Conservation (phyloP, 352 stramenopile genomes). For the Globisporangium echinulatum region DNA sequence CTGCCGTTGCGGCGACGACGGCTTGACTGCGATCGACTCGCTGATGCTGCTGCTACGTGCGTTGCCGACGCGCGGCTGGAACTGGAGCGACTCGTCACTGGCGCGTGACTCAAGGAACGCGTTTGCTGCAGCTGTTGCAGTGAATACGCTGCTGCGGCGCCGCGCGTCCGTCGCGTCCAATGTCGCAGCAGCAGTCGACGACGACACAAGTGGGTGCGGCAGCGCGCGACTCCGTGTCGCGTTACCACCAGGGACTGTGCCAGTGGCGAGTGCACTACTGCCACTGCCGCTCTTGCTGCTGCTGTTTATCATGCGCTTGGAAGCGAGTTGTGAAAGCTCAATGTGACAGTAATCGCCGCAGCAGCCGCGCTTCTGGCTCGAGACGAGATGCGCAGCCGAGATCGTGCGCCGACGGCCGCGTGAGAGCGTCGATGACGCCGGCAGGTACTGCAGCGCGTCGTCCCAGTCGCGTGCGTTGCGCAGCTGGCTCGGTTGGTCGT, state of each 20-base stretch:
- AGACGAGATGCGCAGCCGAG: constrained; percentile 60
- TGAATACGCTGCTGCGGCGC: constrained; percentile 40
- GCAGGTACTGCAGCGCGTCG: constrained; percentile 48
- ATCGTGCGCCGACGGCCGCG: constrained; percentile 39
- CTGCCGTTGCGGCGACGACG: constrained; percentile 9
- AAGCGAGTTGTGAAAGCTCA: constrained; percentile 28
- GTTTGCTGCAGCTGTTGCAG: constrained; percentile 41
- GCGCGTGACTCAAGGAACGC: constrained; percentile 45
- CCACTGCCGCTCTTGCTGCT: constrained; percentile 6
- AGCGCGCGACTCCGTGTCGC: too few relatives aligned
- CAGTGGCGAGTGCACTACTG: background rate
- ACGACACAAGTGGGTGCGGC: background rate
- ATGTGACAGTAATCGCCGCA: constrained; percentile 64
- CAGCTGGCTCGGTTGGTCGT: constrained; percentile 24
- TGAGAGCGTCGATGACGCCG: constrained; percentile 45
- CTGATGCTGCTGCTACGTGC: constrained; percentile 31
- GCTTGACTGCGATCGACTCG: background rate
- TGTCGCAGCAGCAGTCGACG: constrained; percentile 4
- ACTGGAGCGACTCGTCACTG: constrained; percentile 13
- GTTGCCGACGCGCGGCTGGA: constrained; percentile 10
- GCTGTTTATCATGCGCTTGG: constrained; percentile 25
- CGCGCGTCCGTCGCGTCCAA: constrained; percentile 9
- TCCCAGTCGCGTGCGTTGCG: constrained; percentile 38
- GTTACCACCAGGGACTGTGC: background rate
- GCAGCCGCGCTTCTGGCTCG: constrained; percentile 69